A percentile compares a stretch with the other conserved stretches of the same genome.
These are phyloP conservation scores for Nectriaceae sp. DNA, from an alignment of 2,329 filamentous ascomycete genomes.

Conservation along the genomic window DNA sequence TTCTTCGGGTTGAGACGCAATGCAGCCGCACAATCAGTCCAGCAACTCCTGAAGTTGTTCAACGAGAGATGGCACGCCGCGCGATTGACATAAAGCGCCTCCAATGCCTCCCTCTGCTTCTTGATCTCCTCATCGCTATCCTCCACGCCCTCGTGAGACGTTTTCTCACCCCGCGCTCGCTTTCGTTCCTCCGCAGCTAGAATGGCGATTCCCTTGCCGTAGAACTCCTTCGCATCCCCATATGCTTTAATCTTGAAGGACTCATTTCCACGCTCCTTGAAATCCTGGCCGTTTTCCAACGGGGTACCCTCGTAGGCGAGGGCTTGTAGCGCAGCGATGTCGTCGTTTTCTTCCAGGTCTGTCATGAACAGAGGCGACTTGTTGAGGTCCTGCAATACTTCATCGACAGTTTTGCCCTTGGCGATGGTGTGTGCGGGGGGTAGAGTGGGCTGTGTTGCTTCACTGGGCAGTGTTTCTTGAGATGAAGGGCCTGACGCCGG, in stretches of 20 bases:
- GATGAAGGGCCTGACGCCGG: constrained; percentile 1
- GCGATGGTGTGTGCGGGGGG: constrained; percentile 45
- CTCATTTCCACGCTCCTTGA: constrained; percentile 93
- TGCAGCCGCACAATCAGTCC: constrained; percentile 78
- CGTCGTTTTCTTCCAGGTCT: constrained; percentile 79
- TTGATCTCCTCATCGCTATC: constrained; percentile 57
- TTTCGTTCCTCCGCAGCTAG: constrained; percentile 65
- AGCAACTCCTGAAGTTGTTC: constrained; percentile 85
- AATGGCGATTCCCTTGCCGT: constrained; percentile 80
- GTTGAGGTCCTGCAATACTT: constrained; percentile 59
- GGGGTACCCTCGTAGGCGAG: constrained; percentile 91
- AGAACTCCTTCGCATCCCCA: constrained; percentile 87
- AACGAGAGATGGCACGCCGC: constrained; percentile 88
- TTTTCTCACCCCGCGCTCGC: constrained; percentile 43
- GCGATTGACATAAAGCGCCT: constrained; percentile 81
- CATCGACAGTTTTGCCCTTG: constrained; percentile 52
- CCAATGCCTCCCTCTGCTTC: constrained; percentile 66
- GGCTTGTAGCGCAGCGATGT: constrained; percentile 84
- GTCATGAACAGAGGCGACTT: constrained; percentile 92
- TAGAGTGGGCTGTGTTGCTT: constrained; percentile 43
- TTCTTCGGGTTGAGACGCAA: constrained; percentile 79
- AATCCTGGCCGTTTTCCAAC: constrained; percentile 78
- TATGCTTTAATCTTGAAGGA: constrained; percentile 73
- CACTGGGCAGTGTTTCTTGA: constrained; percentile 3
- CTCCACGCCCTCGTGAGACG: constrained; percentile 30